Evolutionary conservation across 192 early-diverging fungal genomes (phyloP).

Genomic region (Linnemannia exigua): DNA sequence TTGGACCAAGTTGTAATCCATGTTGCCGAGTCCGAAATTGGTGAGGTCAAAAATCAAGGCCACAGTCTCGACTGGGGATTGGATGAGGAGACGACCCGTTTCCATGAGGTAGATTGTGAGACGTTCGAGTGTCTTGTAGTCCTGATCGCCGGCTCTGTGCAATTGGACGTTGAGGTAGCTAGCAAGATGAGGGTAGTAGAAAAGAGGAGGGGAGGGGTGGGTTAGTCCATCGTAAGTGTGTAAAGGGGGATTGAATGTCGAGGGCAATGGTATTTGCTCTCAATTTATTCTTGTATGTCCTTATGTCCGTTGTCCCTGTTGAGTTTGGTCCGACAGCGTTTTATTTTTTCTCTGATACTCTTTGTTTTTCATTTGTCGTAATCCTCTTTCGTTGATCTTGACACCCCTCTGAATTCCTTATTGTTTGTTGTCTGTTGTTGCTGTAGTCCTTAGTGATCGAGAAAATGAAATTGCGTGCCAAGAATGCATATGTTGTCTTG

Average conservation of each 20-base stretch:
- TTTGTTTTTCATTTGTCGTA: no score
- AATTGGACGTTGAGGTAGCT: slow-evolving; percentile 67
- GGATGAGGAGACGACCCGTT: slow-evolving; percentile 72
- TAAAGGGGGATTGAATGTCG: background rate
- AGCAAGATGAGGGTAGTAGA: background rate
- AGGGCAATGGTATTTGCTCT: no score
- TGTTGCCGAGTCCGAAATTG: slow-evolving; percentile 52
- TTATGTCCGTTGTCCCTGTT: background rate
- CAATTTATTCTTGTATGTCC: background rate
- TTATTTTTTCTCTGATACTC: no score
- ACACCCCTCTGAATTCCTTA: no score
- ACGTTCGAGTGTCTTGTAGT: slow-evolving; percentile 72
- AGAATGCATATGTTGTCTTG: no score
- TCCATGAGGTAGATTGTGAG: slow-evolving; percentile 83
- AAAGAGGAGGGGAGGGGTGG: background rate
- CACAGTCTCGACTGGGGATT: slow-evolving; percentile 72
- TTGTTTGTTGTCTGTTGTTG: background rate
- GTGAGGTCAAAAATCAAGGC: slow-evolving; percentile 55
- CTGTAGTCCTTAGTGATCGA: no score
- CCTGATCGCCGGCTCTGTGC: slow-evolving; percentile 69
- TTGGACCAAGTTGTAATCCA: slow-evolving; percentile 67
- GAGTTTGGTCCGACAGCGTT: no score
- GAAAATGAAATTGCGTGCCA: no score
- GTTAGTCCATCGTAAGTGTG: background rate
- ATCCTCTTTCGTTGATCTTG: no score